Base-by-base conservation (phyloP, 148 eudicot genomes). In the Vaccinium corymbosum region DNA sequence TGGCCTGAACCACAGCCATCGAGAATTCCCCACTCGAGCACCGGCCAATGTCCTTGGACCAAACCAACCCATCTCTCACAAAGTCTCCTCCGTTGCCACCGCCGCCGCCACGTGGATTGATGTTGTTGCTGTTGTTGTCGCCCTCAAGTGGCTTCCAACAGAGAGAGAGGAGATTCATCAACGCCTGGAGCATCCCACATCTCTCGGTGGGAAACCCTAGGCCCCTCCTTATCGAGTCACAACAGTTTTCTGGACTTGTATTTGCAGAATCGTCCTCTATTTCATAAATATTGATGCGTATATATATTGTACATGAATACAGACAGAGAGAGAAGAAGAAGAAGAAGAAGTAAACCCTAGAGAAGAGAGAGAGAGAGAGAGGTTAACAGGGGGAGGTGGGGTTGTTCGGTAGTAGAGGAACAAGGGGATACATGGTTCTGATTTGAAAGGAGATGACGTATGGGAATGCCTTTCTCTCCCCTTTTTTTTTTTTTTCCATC, bases 151-250 rank as follows among this genome's bases (percentile, higher is more conserved):
- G 93, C 90, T 89, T 93, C 92, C 89, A 91, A 81, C 93, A 92
- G 50, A 86, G 83, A 62, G 94, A 88, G 77, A 92, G 84, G 80
- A 88, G 86, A 89, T 92, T 92, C 94, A 93, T 93, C 91, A 90
- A 90, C 51, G 85, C 90, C 89, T 83, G 85, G 78, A 88, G 90
- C 96, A 93, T 90, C 89, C 93, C 93, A 90, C 94, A 93, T 93
- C 88, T 87, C 92, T 89, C 83, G 87, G 29, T 72, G 80, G 75
- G n/a, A 78, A 56, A 79, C 59, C 81, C 82, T 53, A 38, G 48
- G 61, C 56, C 8, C 79, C 77, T 78, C 79, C 77, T 79, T 15
- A 50, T 62, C 80, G 8, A 20, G 55, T 64, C 57, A 53, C 75
- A 48, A 25, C 56, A 64, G 27, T 15, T 17, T 42, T 71, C 46